These are phyloP conservation scores for Solioccasus polychromus DNA, from an alignment of 768 basidiomycete genomes.

Conservation along the genomic window DNA sequence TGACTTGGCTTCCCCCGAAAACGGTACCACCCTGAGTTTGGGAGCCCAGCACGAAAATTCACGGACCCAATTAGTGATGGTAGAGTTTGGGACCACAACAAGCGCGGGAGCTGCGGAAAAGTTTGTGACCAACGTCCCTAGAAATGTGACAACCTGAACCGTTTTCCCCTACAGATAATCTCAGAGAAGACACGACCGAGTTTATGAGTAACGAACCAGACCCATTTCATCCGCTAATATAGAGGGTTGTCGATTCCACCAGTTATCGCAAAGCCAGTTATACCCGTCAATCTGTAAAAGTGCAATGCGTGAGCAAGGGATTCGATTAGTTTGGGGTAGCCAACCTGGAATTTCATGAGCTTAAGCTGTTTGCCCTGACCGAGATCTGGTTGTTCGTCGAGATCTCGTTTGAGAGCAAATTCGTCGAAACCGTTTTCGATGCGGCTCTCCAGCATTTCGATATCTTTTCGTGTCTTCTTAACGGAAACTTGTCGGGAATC, in stretches of 20 bases:
- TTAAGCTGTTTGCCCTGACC: slow-evolving; percentile 61
- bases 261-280: slow-evolving; percentile 83
- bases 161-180: slow-evolving; percentile 71
- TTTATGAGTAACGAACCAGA: slow-evolving; percentile 46
- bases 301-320: slow-evolving; percentile 8
- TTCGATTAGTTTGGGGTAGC: slow-evolving; percentile 15
- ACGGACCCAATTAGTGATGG: slow-evolving; percentile 92
- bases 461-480: slow-evolving; percentile 41
- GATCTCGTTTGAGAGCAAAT: slow-evolving; percentile 41
- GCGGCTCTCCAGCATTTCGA: slow-evolving; percentile 50
- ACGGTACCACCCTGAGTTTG: slow-evolving; percentile 73
- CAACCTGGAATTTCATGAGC: slow-evolving; percentile 86
- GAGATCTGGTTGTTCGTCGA: slow-evolving; percentile 56
- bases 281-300: slow-evolving; percentile 71
- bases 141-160: slow-evolving; percentile 83
- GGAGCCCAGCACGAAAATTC: slow-evolving; percentile 84
- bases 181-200: slow-evolving; percentile 3
- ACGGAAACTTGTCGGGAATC: slow-evolving; percentile 60
- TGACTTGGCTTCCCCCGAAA: slow-evolving; percentile 75
- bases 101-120: slow-evolving; percentile 73
- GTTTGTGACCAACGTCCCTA: slow-evolving; percentile 60
- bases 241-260: slow-evolving; percentile 82
- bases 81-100: slow-evolving; percentile 95
- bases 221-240: slow-evolving; percentile 99
- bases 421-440: slow-evolving; percentile 51